phyloP scores from a whole-genome alignment of 1,284 basidiomycete species.

The Agroathelia rolfsii region DNA sequence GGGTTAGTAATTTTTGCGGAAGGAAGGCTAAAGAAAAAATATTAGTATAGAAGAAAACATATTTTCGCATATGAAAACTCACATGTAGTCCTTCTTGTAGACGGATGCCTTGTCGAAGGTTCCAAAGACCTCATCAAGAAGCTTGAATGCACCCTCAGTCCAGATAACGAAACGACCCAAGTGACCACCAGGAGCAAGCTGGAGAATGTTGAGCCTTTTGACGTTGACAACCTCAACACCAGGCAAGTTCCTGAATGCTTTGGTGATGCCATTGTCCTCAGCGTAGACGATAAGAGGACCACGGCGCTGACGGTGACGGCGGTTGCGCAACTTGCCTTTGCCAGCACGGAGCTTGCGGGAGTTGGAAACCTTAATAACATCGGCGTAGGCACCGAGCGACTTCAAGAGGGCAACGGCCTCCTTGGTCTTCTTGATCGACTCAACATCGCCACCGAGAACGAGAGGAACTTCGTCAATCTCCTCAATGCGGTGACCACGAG shows the following conservation, averaged over 20 bases:
- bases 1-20: slow-evolving; percentile 95
- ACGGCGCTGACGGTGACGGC: slow-evolving; percentile 93
- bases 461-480: slow-evolving; percentile 95
- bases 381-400: slow-evolving; percentile 82
- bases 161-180: slow-evolving; percentile 99
- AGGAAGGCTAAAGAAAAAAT: slow-evolving; percentile 53
- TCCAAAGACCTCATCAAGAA: slow-evolving; percentile 93
- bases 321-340: slow-evolving; percentile 96
- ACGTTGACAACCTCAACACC: slow-evolving; percentile 98
- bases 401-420: slow-evolving; percentile 94
- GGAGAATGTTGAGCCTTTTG: slow-evolving; percentile 91
- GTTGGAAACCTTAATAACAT: slow-evolving; percentile 96
- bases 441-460: slow-evolving; percentile 73
- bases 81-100: slow-evolving; percentile 93
- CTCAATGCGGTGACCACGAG: slow-evolving; percentile 99
- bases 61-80: slow-evolving; percentile 18
- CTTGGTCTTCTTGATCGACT: slow-evolving; percentile 95
- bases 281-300: slow-evolving; percentile 97
- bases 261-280: slow-evolving; percentile 96
- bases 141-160: slow-evolving; percentile 91
- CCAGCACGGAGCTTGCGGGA: slow-evolving; percentile 96
- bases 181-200: slow-evolving; percentile 99
- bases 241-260: slow-evolving; percentile 98
- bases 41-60: slow-evolving; percentile 7
- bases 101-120: slow-evolving; percentile 78